Evolutionary conservation across 208 protist genomes (phyloP), one percentile per base, ranked within the genome.

Genomic region (Herpetomonas samuelpessoai): DNA sequence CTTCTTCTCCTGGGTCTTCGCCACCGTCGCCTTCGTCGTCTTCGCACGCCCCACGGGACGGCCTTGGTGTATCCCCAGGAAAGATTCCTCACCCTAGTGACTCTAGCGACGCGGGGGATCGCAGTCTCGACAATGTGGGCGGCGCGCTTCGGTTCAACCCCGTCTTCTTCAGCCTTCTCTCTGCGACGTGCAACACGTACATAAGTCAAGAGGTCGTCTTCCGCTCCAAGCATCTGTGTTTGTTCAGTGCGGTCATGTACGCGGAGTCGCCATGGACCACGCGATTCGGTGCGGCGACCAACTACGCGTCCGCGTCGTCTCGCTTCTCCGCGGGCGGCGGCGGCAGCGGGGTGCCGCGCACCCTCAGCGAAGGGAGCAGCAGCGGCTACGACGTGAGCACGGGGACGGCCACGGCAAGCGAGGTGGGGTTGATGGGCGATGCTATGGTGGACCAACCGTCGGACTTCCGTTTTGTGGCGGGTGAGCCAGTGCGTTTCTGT

Each of bases 401-500:
- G 3, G 10, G 14, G 3, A 3, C 10, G 2, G 0, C 31, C 16
- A 3, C 47, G 27, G 41, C 46, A 3, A 48, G 16, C 16, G 44
- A 26, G 47, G 30, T 31, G 10, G 60, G 3, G 21, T 26, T 46
- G 22, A 16, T 73, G 22, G 60, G 59, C 16, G 74, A 76, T 44
- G 71, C 70, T 6, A 76, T 75, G 54, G 66, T 78, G 0, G 68
- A 86, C 59, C 68, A 75, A 31, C 74, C 86, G 10, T 65, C 71
- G 10, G 71, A 78, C 44, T 77, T 77, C 52, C 35, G 68, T 4
- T 93, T 93, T 57, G 63, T 83, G 29, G 76, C 74, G 1, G 87
- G 87, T 2, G 87, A 94, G 65, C 87, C 83, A 22, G 74, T 94
- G 39, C 72, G 75, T 38, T 91, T 94, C 56, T 76, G 74, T 22